Base-by-base conservation (phyloP, 345 rosid species). In the Salix purpurea region DNA sequence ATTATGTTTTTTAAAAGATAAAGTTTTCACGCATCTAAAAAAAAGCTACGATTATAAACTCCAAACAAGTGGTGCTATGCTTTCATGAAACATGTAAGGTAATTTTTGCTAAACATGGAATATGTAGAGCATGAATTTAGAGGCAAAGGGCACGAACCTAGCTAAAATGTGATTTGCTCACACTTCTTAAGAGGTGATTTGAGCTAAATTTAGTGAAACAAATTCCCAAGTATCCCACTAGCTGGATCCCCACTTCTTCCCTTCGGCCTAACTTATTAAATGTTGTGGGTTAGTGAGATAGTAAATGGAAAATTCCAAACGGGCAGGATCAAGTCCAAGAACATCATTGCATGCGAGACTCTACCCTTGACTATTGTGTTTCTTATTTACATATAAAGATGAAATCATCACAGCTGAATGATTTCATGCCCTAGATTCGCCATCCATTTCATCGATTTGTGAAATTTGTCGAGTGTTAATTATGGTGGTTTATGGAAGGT, bases 1-100 rank as follows among this genome's bases (percentile, higher is more conserved):
- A 30, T 30, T 30, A 30, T 2, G 0, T 0, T 34, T 34, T 4
- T 4, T 0, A 4, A 4, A 4, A 34, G 1, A 0, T 34, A 4
- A 4, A 4, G 0, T 32, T 34, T 34, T 34, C 5, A 4, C 5
- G 0, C 4, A 32, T 32, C 34, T 4, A 34, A 4, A 4, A 32
- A 9, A 7, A 6, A 39, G 1, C 5, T 13, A 44, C 0, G 1
- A 0, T 40, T 1, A 3, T 13, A 3, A 3, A 44, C 50, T 44
- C 16, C 16, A 0, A 44, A 13, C 5, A 13, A 44, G 50, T 44
- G 16, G 1, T 13, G 50, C 13, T 44, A 44, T 40, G 0, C 13
- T 2, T 40, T 40, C 12, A 40, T 40, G 44, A 40, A 40, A 40
- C 44, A 40, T 40, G 44, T 2, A 44, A 4, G 13, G 13, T 44